Percentiles rank a stretch among this genome's conserved stretches.
These are phyloP conservation scores for Solanum piurae DNA, from an alignment of 257 asterid genomes.

Conservation along the genomic window DNA sequence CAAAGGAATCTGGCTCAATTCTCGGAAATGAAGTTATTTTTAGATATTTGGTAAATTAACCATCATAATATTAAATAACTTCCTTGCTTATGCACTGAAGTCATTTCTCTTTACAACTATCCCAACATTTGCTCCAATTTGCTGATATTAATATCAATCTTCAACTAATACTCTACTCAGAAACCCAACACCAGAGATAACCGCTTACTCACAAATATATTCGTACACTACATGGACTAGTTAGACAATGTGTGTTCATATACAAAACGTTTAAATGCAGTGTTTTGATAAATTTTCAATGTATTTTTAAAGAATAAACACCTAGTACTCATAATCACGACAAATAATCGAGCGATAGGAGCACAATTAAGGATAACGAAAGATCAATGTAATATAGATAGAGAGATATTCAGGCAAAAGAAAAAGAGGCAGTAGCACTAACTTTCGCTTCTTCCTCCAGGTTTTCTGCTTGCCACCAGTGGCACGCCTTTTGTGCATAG, in stretches of 20 bases:
- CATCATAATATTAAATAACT: not conserved
- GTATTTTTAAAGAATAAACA: not conserved
- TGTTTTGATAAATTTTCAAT: not conserved
- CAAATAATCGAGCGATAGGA: not conserved
- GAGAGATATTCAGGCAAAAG: not conserved
- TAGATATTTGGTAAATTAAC: not conserved
- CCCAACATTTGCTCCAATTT: not conserved
- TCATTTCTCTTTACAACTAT: not conserved
- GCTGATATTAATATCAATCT: not conserved
- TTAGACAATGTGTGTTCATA: not conserved
- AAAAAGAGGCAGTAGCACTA: not conserved
- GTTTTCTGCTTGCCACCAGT: slow-evolving; percentile 8
- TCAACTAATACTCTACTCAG: not conserved
- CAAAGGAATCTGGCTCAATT: not conserved
- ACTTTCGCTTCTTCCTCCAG: slow-evolving; percentile 93
- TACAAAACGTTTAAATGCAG: not conserved
- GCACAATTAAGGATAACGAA: not conserved
- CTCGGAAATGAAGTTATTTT: not conserved
- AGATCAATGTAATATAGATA: not conserved
- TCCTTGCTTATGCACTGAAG: not conserved
- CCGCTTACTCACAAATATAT: not conserved
- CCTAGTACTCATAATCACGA: not conserved
- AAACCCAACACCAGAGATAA: not conserved
- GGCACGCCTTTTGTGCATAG: slow-evolving; percentile 22
- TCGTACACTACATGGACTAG: not conserved